These are phyloP conservation scores for Haplosporangium sp. DNA, from an alignment of 371 early-diverging fungal genomes.

Conservation along the genomic window DNA sequence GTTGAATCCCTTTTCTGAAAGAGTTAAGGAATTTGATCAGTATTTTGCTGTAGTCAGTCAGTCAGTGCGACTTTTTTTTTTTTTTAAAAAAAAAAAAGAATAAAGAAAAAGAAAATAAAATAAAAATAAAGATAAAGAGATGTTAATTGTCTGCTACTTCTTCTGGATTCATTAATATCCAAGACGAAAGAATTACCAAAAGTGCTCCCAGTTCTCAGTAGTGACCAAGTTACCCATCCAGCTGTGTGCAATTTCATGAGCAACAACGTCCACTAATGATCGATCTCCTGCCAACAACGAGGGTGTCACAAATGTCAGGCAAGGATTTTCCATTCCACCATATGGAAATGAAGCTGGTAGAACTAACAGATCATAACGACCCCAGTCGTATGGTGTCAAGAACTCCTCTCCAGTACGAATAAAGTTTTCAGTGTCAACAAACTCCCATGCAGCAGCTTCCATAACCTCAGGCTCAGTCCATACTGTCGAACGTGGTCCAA, in stretches of 20 bases:
- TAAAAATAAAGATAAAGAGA: background rate
- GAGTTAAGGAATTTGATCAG: too few species aligned
- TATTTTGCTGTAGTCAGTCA: too few species aligned
- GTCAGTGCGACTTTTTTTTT: too few species aligned
- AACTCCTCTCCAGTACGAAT: constrained; percentile 87
- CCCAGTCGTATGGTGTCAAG: constrained; percentile 96
- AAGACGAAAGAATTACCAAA: constrained; percentile 29
- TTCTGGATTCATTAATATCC: too few species aligned
- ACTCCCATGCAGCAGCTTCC: constrained; percentile 94
- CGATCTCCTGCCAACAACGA: constrained; percentile 95
- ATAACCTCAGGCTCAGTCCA: constrained; percentile 96
- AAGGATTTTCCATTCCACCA: constrained; percentile 99
- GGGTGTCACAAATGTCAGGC: constrained; percentile 90
- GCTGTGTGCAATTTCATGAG: constrained; percentile 96
- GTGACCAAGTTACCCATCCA: constrained; percentile 99
- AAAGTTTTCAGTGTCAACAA: constrained; percentile 92
- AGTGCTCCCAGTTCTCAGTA: constrained; percentile 85
- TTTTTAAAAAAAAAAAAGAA: too few species aligned
- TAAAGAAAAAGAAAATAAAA: background rate
- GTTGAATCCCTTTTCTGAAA: constrained; percentile 92
- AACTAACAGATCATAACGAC: constrained; percentile 94
- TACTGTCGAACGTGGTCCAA: constrained; percentile 94
- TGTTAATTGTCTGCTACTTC: too few species aligned
- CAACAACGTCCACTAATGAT: constrained; percentile 95
- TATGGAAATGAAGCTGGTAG: constrained; percentile 85